phyloP scores from a whole-genome alignment of 2,329 filamentous ascomycete species.

The Microdochium paspali region DNA sequence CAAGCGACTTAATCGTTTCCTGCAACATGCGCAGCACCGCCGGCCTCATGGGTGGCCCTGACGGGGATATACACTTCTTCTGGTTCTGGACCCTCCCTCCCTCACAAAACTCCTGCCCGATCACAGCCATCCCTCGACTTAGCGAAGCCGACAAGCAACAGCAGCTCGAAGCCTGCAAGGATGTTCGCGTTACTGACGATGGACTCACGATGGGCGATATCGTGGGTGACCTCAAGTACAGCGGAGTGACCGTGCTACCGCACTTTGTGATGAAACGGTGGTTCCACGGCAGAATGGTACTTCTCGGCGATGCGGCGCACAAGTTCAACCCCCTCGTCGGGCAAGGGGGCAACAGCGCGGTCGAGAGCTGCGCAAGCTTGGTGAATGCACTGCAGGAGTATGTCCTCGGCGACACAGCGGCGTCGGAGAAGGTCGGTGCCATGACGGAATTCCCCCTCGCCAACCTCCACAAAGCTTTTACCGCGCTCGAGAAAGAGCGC shows the following conservation, averaged over 20 bases:
- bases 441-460: not conserved
- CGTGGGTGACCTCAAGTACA: not conserved
- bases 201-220: slow-evolving; percentile 1
- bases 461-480: not conserved
- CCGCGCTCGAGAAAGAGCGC: not conserved
- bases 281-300: not conserved
- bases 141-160: slow-evolving; percentile 1
- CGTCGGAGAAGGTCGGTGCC: not conserved
- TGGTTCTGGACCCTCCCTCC: slow-evolving; percentile 2
- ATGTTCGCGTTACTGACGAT: not conserved
- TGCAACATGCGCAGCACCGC: not conserved
- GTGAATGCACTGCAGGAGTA: slow-evolving; percentile 1
- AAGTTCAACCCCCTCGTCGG: slow-evolving; percentile 3
- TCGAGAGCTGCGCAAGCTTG: not conserved
- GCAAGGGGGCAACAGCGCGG: slow-evolving; percentile 1
- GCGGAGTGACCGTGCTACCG: slow-evolving; percentile 1
- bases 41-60: slow-evolving; percentile 1
- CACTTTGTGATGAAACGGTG: slow-evolving; percentile 2
- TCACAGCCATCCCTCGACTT: slow-evolving; percentile 1
- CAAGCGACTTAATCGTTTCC: not conserved
- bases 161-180: not conserved
- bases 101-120: not conserved
- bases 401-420: not conserved
- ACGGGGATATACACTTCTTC: not conserved
- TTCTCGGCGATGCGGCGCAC: slow-evolving; percentile 1